Evolutionary conservation across 164 flowering plant species (phyloP), one percentile per base, ranked within the genome.

Genomic region (Berberis vulgaris): DNA sequence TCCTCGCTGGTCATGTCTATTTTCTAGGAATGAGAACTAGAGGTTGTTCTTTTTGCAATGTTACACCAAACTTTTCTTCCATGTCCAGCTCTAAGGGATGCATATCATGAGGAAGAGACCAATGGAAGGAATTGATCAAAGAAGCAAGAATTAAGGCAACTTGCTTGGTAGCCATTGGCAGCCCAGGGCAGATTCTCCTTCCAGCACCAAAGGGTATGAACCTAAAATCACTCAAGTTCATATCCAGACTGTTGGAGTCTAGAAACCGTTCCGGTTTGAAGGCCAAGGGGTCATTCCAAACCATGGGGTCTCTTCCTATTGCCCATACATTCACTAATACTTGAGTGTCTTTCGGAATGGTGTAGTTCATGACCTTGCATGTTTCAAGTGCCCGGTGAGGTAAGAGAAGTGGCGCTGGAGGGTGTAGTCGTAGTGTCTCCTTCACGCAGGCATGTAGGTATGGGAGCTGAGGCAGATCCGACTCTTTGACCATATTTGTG

Each of bases 121-220:
- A 52, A 52, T 11, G 3, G 13, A 52, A 52, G 10, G 0, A 26
- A 52, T 52, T 3, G 12, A 52, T 4, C 55, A 52, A 52, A 6
- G 55, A 6, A 11, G 52, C 52, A 49, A 49, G 6, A 49, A 49
- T 11, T 49, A 49, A 49, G 6, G 55, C 13, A 52, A 52, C 13
- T 10, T 3, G 2, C n/a, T 52, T 52, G 13, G 55, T 4, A 52
- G 7, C 55, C 10, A 52, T 10, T 52, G 55, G n/a, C 13, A 26
- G 26, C 26, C 26, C 26, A 26, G 26, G 26, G 26, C 26, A 26
- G 26, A 26, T 26, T 40, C 62, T 66, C 49, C 68, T 66, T 49
- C 68, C 63, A 45, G 54, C 43, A 49, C 68, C 62, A 57, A 57
- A 65, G 12, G 61, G 62, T 12, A 57, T 8, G 13, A 57, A 57